Evolutionary conservation across 75 land plant genomes (phyloP).

Genomic region (Selaginella tamariscina): DNA sequence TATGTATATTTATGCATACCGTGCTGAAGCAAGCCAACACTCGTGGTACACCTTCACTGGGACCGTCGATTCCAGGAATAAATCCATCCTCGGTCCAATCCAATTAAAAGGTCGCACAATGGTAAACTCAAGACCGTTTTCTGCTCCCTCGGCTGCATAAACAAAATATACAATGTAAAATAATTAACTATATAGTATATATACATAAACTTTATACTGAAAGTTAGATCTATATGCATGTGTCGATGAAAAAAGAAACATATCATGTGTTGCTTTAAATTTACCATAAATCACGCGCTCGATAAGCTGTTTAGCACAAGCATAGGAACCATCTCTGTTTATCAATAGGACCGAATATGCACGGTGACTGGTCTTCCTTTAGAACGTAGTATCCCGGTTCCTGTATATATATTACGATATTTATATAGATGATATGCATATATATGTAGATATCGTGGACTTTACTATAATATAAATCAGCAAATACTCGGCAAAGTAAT

Average conservation of each 20-base stretch:
- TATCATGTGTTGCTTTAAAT: no score
- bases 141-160: slow-evolving; percentile 84
- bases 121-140: slow-evolving; percentile 89
- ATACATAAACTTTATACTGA: not conserved
- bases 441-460: no score
- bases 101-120: slow-evolving; percentile 98
- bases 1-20: slow-evolving; percentile 29
- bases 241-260: no score
- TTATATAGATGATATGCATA: no score
- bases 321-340: slow-evolving; percentile 97
- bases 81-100: slow-evolving; percentile 99
- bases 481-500: no score
- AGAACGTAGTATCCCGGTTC: slow-evolving; percentile 73
- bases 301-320: slow-evolving; percentile 94
- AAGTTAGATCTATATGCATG: no score
- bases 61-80: slow-evolving; percentile 98
- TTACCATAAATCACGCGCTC: slow-evolving; percentile 89
- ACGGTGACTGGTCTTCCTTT: slow-evolving; percentile 78
- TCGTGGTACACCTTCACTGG: slow-evolving; percentile 93
- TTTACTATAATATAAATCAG: no score
- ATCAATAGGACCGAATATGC: slow-evolving; percentile 90
- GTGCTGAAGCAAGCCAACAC: slow-evolving; percentile 96
- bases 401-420: slow-evolving; percentile 31
- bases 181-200: not conserved
- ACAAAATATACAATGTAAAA: not conserved